Conservation (phyloP, 2,329 filamentous ascomycete genomes). For the Phialemonium atrogriseum region DNA sequence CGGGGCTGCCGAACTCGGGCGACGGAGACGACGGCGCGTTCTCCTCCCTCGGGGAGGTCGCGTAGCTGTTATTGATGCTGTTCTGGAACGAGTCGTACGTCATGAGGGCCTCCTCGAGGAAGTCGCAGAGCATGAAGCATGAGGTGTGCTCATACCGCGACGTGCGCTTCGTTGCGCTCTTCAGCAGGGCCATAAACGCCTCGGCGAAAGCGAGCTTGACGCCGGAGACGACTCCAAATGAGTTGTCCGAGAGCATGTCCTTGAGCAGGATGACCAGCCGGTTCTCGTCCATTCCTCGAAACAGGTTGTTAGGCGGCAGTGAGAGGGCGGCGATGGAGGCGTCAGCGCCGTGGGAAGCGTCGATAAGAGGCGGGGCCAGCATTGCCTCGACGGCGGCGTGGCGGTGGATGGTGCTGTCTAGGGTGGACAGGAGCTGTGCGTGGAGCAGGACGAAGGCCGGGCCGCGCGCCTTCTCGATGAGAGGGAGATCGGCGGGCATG, state of each 20-base stretch:
- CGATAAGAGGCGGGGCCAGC: conserved; percentile 33
- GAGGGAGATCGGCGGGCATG: conserved; percentile 45
- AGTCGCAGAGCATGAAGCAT: conserved; percentile 86
- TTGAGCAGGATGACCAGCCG: conserved; percentile 73
- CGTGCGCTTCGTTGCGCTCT: conserved; percentile 64
- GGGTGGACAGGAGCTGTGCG: conserved; percentile 67
- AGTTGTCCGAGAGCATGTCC: conserved; percentile 58
- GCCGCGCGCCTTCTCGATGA: conserved; percentile 51
- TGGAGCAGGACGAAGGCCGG: conserved; percentile 77
- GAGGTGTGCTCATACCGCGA: conserved; percentile 75
- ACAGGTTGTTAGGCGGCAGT: conserved; percentile 57
- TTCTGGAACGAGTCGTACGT: conserved; percentile 44
- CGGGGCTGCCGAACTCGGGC: conserved; percentile 5
- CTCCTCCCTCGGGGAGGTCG: conserved; percentile 9
- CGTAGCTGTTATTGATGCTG: conserved; percentile 20
- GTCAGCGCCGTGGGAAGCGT: conserved; percentile 48
- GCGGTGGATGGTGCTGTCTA: conserved; percentile 79
- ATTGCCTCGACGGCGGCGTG: conserved; percentile 47
- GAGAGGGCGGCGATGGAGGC: conserved; percentile 53
- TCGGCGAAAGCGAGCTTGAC: conserved; percentile 66
- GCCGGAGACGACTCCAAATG: conserved; percentile 24
- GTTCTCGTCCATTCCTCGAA: conserved; percentile 82
- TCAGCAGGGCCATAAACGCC: conserved; percentile 65
- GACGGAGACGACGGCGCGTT: conserved; percentile 2
- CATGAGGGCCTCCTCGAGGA: conserved; percentile 71